Evolutionary conservation across 805 yeast genomes (phyloP), one percentile per base, ranked within the genome.

Genomic region (Starmerella asiatica): DNA sequence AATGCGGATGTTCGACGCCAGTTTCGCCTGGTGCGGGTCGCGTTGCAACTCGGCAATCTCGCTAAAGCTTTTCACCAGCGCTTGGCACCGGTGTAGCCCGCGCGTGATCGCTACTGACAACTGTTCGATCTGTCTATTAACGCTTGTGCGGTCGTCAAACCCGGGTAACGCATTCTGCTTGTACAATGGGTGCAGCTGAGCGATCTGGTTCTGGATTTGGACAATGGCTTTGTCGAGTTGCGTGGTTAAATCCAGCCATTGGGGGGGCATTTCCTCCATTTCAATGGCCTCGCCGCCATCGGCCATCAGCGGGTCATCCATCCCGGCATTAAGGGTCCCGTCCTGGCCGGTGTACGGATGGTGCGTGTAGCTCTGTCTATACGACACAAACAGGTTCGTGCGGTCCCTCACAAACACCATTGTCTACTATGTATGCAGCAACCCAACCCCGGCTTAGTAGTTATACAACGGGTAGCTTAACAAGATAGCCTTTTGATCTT

Each of bases 381-480:
- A 88, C 34, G 96, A 84, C 18, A 85, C 64, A 59, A 69, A 88
- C 48, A 88, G 68, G 55, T 86, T 88, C n/a, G 98, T 91, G 57
- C 96, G 69, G 61, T 91, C 97, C 57, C 97, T 70, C 55, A 80
- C 82, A 95, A 88, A 46, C 34, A 37, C 42, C 49, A 46, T 84
- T 39, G 14, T 11, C 26, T 23, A 23, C 7, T 11, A n/a, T n/a
- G n/a, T n/a, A n/a, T n/a, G n/a, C n/a, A n/a, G n/a, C n/a, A n/a
- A n/a, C n/a, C n/a, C n/a, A n/a, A n/a, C n/a, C n/a, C n/a, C n/a
- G n/a, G n/a, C n/a, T n/a, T n/a, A n/a, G n/a, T n/a, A n/a, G n/a
- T n/a, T n/a, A n/a, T n/a, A n/a, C n/a, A n/a, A n/a, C n/a, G n/a
- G n/a, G n/a, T n/a, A n/a, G n/a, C n/a, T n/a, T n/a, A n/a, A n/a